A percentile compares a stretch with the other conserved stretches of the same genome.
Evolutionary conservation across 1,284 basidiomycete genomes (phyloP).

Genomic region (Cerrena zonata): DNA sequence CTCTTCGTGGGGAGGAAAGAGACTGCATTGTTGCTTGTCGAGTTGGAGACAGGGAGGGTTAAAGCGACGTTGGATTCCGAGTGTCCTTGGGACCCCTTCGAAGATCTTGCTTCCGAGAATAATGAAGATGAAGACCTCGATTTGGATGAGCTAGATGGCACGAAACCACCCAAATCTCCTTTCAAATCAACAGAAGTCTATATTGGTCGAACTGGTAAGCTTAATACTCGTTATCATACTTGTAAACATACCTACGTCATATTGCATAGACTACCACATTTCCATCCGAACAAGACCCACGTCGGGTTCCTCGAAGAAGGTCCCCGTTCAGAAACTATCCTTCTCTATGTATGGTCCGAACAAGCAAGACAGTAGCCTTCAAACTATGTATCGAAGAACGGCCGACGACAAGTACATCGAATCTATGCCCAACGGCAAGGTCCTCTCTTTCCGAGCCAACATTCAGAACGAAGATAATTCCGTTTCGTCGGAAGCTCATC

Average conservation of each 20-base stretch:
- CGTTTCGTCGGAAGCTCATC: slow-evolving; percentile 30
- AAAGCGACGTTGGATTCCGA: slow-evolving; percentile 74
- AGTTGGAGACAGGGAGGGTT: slow-evolving; percentile 77
- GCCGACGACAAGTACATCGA: slow-evolving; percentile 76
- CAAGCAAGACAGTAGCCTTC: slow-evolving; percentile 63
- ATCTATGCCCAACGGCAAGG: slow-evolving; percentile 67
- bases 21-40: slow-evolving; percentile 73
- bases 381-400: slow-evolving; percentile 62
- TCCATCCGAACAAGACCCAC: slow-evolving; percentile 54
- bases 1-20: slow-evolving; percentile 84
- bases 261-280: slow-evolving; percentile 62
- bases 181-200: slow-evolving; percentile 57
- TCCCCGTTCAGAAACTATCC: slow-evolving; percentile 66
- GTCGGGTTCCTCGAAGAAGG: slow-evolving; percentile 29
- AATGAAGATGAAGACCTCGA: slow-evolving; percentile 37
- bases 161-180: slow-evolving; percentile 34
- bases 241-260: slow-evolving; percentile 4
- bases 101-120: slow-evolving; percentile 39
- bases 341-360: slow-evolving; percentile 84
- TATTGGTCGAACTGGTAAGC: slow-evolving; percentile 75
- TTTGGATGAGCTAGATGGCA: slow-evolving; percentile 66
- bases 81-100: slow-evolving; percentile 69
- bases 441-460: slow-evolving; percentile 60
- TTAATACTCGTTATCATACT: slow-evolving; percentile 8
- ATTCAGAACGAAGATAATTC: slow-evolving; percentile 23